Evolutionary conservation across 805 yeast species (phyloP).

Genomic region (Hanseniaspora vineae): DNA sequence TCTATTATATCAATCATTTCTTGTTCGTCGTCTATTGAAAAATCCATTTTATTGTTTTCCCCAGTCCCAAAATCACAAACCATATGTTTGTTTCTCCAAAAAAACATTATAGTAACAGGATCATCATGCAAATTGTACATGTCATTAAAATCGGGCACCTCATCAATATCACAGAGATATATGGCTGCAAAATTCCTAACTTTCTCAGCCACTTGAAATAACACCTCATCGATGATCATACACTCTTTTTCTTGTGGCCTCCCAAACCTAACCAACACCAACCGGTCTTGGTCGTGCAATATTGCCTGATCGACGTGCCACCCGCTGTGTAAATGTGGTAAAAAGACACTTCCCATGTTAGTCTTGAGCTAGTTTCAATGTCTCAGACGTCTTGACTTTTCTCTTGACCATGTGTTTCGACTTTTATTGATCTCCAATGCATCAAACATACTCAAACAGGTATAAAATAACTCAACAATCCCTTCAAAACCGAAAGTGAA

Average conservation of each 20-base stretch:
- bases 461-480: too few species aligned
- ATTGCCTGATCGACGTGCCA: constrained; percentile 99
- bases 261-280: constrained; percentile 86
- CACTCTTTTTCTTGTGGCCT: constrained; percentile 63
- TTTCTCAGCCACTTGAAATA: constrained; percentile 68
- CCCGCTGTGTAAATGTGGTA: constrained; percentile 71
- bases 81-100: constrained; percentile 87
- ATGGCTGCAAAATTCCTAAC: constrained; percentile 79
- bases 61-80: constrained; percentile 99
- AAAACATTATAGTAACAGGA: constrained; percentile 88
- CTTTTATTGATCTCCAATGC: too few species aligned
- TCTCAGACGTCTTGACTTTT: too few species aligned
- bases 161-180: constrained; percentile 77
- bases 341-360: constrained; percentile 64
- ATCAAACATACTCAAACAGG: too few species aligned
- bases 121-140: constrained; percentile 40
- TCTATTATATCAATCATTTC: constrained; percentile 87
- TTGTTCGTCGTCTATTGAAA: constrained; percentile 64
- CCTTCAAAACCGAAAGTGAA: too few species aligned
- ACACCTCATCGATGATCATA: constrained; percentile 80
- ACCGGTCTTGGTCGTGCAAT: constrained; percentile 76
- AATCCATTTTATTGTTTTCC: constrained; percentile 86
- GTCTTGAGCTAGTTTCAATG: neutral
- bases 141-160: constrained; percentile 79
- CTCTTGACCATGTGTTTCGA: too few species aligned